phyloP scores from a whole-genome alignment of 108 stramenopile species.

The Cyclotella cryptica region DNA sequence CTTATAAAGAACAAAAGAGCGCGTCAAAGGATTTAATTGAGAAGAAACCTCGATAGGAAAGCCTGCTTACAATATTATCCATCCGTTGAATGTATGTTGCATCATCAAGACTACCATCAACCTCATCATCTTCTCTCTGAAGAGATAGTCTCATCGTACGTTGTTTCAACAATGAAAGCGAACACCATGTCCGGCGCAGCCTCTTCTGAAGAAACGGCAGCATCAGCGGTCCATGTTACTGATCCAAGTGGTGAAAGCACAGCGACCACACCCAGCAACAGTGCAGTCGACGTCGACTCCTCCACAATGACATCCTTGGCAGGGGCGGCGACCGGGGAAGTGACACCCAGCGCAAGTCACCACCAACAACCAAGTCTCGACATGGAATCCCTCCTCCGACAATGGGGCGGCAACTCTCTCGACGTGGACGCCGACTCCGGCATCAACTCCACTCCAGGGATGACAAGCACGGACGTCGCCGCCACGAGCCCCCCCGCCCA shows the following conservation, averaged over 20 bases:
- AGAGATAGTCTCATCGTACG: too few species aligned
- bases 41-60: too few species aligned
- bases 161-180: too few species aligned
- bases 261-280: not conserved
- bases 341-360: not conserved
- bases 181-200: too few species aligned
- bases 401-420: slow-evolving; percentile 16
- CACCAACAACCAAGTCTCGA: not conserved
- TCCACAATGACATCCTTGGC: not conserved
- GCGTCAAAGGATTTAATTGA: too few species aligned
- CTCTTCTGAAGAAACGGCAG: too few species aligned
- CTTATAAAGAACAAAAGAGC: too few species aligned
- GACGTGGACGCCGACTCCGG: not conserved
- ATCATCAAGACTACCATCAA: too few species aligned
- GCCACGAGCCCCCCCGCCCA: not conserved
- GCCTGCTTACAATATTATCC: too few species aligned
- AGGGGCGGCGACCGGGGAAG: not conserved
- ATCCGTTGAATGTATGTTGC: too few species aligned
- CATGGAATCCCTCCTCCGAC: slow-evolving; percentile 15
- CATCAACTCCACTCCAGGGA: not conserved
- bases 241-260: not conserved
- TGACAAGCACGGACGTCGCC: not conserved
- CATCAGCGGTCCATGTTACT: not conserved
- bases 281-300: not conserved
- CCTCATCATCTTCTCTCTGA: too few species aligned